These are phyloP conservation scores for Monosporozyma siamensis DNA, from an alignment of 805 yeast genomes.

Conservation along the genomic window DNA sequence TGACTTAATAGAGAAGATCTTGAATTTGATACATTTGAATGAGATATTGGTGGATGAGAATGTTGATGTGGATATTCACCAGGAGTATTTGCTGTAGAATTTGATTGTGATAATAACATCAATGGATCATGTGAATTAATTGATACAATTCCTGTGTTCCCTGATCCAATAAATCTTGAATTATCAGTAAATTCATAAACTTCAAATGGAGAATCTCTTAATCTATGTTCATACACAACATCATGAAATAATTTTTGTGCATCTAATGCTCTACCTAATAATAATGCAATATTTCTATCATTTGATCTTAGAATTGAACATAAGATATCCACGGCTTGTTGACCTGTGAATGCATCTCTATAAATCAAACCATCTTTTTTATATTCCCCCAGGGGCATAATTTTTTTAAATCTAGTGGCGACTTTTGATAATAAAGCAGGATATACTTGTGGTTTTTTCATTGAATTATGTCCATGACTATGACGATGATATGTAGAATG, in stretches of 20 bases:
- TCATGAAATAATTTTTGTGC: constrained; percentile 93
- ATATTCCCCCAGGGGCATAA: constrained; percentile 61
- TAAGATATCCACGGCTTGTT: constrained; percentile 87
- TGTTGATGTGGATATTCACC: too few species aligned
- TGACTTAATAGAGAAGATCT: constrained; percentile 3
- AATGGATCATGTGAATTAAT: constrained; percentile 23
- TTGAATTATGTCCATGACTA: constrained; percentile 7
- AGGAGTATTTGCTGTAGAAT: too few species aligned
- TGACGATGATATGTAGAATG: constrained; percentile 7
- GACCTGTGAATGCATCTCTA: constrained; percentile 88
- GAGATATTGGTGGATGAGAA: background rate
- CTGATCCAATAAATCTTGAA: constrained; percentile 22
- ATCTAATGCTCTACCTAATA: constrained; percentile 85
- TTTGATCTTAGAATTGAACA: constrained; percentile 79
- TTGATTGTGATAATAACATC: constrained; percentile 15
- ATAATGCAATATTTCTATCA: constrained; percentile 80
- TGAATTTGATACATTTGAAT: constrained; percentile 9
- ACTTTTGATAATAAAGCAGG: constrained; percentile 86
- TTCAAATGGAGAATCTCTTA: constrained; percentile 80
- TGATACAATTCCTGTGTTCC: constrained; percentile 17
- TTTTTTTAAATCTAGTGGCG: constrained; percentile 64
- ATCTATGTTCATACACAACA: constrained; percentile 87
- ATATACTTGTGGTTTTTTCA: constrained; percentile 59
- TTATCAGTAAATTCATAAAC: constrained; percentile 69
- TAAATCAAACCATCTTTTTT: constrained; percentile 87